These are phyloP conservation scores for Kwoniella bestiolae DNA, from an alignment of 768 basidiomycete genomes.

Conservation along the genomic window DNA sequence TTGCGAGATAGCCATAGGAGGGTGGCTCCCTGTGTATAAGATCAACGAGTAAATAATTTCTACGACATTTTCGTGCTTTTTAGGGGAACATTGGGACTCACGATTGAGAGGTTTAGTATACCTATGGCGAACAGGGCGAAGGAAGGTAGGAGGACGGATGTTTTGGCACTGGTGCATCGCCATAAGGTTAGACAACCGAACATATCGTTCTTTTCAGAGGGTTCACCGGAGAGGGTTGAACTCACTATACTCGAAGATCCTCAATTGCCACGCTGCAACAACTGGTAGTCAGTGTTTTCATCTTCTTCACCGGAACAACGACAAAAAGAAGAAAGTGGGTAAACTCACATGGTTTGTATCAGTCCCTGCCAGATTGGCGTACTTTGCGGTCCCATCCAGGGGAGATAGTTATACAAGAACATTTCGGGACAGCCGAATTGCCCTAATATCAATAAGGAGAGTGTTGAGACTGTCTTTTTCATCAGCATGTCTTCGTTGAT, in stretches of 20 bases:
- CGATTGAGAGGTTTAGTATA: constrained; percentile 28
- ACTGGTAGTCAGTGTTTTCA: neutral
- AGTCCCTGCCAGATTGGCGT: constrained; percentile 37
- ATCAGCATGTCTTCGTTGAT: neutral
- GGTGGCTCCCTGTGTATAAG: constrained; percentile 16
- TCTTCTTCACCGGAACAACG: no score
- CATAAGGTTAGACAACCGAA: neutral
- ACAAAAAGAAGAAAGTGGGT: no score
- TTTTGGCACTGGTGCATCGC: constrained; percentile 17
- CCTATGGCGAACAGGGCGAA: constrained; percentile 38
- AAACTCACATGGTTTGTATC: constrained; percentile 42
- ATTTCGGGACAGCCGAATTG: constrained; percentile 43
- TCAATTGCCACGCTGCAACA: constrained; percentile 22
- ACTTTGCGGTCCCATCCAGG: constrained; percentile 46
- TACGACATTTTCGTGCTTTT: neutral
- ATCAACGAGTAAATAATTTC: neutral
- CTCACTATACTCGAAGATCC: constrained; percentile 40
- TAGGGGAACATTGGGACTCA: constrained; percentile 10
- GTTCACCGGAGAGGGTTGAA: no score
- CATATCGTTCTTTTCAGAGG: no score
- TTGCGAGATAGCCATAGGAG: constrained; percentile 29
- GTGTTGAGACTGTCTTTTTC: constrained; percentile 3
- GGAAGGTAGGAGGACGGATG: constrained; percentile 27
- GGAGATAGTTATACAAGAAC: constrained; percentile 28
- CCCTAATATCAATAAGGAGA: constrained; percentile 18